Conservation (phyloP, 2,329 filamentous ascomycete genomes). For the Fusarium temperatum region DNA sequence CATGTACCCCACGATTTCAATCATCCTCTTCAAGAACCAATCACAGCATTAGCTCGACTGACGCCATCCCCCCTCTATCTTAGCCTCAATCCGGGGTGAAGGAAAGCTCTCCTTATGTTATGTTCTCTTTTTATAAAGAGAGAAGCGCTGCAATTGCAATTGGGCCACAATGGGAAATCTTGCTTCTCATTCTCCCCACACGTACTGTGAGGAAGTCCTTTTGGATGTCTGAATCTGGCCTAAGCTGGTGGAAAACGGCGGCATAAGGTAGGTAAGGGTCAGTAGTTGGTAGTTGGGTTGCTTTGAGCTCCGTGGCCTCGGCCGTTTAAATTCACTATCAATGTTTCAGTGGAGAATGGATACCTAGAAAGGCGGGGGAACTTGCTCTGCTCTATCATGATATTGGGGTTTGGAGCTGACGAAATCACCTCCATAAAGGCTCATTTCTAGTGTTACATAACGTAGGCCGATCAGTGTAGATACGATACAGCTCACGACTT, state of each 20-base stretch:
- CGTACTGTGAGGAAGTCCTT: conserved; percentile 7
- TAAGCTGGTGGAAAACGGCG: conserved; percentile 25
- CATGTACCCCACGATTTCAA: conserved; percentile 22
- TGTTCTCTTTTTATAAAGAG: not conserved
- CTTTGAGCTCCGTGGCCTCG: conserved; percentile 7
- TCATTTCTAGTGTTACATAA: not conserved
- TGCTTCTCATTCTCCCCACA: not conserved
- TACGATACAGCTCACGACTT: not conserved
- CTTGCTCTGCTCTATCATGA: not conserved
- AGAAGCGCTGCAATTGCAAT: conserved; percentile 6
- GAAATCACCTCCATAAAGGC: not conserved
- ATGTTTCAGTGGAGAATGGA: conserved; percentile 13
- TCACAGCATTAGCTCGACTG: not conserved
- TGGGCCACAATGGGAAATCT: not conserved
- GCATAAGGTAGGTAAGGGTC: not conserved
- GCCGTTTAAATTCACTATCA: conserved; percentile 17
- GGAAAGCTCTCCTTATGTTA: not conserved
- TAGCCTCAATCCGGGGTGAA: conserved; percentile 1
- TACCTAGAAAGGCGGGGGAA: conserved; percentile 7
- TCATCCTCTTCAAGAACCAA: conserved; percentile 1
- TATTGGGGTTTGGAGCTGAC: not conserved
- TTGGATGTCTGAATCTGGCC: conserved; percentile 9
- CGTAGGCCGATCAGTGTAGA: not conserved
- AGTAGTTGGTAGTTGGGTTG: not conserved
- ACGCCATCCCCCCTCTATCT: conserved; percentile 4